Evolutionary conservation across 2,329 filamentous ascomycete species (phyloP), one percentile per base, ranked within the genome.

Genomic region (Colletotrichum australisinense): DNA sequence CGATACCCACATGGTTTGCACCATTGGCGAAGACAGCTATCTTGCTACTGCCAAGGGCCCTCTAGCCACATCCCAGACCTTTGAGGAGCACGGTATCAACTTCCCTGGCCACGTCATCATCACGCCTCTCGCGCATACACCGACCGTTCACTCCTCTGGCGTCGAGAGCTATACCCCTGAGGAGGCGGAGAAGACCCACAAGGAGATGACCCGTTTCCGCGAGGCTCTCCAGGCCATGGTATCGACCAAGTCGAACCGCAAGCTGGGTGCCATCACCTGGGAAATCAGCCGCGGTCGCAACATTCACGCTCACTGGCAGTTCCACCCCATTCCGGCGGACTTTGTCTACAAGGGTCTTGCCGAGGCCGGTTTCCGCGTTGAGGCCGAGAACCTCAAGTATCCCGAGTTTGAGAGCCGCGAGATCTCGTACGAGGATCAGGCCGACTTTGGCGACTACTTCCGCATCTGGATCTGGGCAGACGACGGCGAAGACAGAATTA

Each of bases 271-370:
- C 2, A 93, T 98, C 1, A 97, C 95, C 0, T 99, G 95, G 91
- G 97, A 98, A 83, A 95, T 99, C 78, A 96, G 92, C 80, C 92
- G 95, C 63, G 88, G 87, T 5, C 89, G 90, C 64, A 95, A 97
- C 67, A 92, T 98, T 69, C 97, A 99, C 80, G 88, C 93, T 1
- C 96, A 98, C 79, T 98, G 95, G 97, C 97, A 99, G 83, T 93
- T 97, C 77, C 85, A 98, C 35, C 95, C 97, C 1, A 86, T 97
- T 0, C 90, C 93, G 0, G 86, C 89, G 0, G 88, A 93, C 11
- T 85, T 94, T 57, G 89, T 98, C 63, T 85, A 84, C 24, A 91
- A 91, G 59, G 93, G 94, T 0, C 86, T 97, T 1, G 94, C 97
- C 0, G 95, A 98, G 81, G 94, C 94, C 0, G 96, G 93, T 0